phyloP scores from a whole-genome alignment of 2,329 filamentous ascomycete species.

The Neonectria faginata region DNA sequence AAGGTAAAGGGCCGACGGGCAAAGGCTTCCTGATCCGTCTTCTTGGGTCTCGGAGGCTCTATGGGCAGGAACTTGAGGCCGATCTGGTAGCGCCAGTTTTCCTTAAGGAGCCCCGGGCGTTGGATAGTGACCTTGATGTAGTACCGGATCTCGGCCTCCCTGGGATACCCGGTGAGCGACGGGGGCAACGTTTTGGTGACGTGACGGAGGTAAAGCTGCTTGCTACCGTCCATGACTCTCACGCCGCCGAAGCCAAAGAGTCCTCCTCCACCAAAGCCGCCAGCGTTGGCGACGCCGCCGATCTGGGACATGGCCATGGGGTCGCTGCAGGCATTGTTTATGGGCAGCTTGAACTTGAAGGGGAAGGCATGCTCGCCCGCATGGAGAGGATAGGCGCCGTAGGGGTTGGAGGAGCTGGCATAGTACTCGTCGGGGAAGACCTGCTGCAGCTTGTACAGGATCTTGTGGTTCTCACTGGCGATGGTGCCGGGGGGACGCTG shows the following conservation, averaged over 20 bases:
- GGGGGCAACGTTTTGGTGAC: conserved; percentile 89
- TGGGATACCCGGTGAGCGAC: conserved; percentile 86
- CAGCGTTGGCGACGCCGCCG: conserved; percentile 64
- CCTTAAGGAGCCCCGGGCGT: conserved; percentile 87
- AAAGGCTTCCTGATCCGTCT: conserved; percentile 81
- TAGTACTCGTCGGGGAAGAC: conserved; percentile 74
- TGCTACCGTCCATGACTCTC: conserved; percentile 72
- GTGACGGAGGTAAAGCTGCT: conserved; percentile 74
- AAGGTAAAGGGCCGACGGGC: conserved; percentile 78
- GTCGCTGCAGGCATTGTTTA: conserved; percentile 79
- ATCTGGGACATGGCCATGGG: conserved; percentile 64
- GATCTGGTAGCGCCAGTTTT: conserved; percentile 79
- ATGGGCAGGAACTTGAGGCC: conserved; percentile 92
- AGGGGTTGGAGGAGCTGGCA: conserved; percentile 54
- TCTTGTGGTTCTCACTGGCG: conserved; percentile 73
- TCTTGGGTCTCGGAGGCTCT: conserved; percentile 80
- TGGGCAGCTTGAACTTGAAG: conserved; percentile 80
- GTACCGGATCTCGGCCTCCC: conserved; percentile 90
- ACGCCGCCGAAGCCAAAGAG: conserved; percentile 64
- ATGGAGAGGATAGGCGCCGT: conserved; percentile 69
- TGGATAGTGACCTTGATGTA: conserved; percentile 96
- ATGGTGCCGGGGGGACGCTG: conserved; percentile 56
- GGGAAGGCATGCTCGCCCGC: conserved; percentile 80
- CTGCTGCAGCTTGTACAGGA: conserved; percentile 78
- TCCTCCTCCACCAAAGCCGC: conserved; percentile 61